phyloP scores from a whole-genome alignment of 805 yeast genomes.

The Cyberlindnera meyerae region DNA sequence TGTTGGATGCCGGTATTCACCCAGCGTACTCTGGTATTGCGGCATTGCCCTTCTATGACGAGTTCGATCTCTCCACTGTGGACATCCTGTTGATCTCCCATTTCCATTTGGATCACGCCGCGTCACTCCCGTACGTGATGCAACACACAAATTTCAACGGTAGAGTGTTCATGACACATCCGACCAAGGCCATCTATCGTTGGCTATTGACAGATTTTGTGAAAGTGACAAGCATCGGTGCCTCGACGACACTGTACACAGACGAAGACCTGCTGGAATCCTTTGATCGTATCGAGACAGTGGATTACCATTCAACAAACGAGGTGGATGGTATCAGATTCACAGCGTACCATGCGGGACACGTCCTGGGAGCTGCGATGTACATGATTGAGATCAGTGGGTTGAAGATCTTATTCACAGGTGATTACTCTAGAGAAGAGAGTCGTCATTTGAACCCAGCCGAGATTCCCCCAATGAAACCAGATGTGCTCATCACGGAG shows the following conservation, averaged over 20 bases:
- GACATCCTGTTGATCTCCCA: conserved; percentile 87
- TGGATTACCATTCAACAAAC: conserved; percentile 92
- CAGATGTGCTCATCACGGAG: conserved; percentile 89
- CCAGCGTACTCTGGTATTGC: conserved; percentile 91
- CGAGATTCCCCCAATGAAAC: conserved; percentile 82
- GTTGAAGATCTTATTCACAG: conserved; percentile 81
- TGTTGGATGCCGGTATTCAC: conserved; percentile 98
- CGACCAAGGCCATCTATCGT: conserved; percentile 95
- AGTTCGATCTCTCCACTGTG: conserved; percentile 81
- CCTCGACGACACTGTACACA: conserved; percentile 54
- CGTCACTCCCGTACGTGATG: conserved; percentile 96
- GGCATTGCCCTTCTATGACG: conserved; percentile 93
- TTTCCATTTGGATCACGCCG: conserved; percentile 97
- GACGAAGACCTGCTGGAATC: conserved; percentile 88
- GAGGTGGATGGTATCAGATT: conserved; percentile 92
- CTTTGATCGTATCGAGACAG: conserved; percentile 85
- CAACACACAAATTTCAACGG: conserved; percentile 94
- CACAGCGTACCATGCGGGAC: conserved; percentile 99
- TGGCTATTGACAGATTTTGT: conserved; percentile 95
- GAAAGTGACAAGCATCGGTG: conserved; percentile 66
- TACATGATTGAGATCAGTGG: conserved; percentile 94
- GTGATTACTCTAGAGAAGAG: conserved; percentile 94
- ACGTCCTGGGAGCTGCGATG: conserved; percentile 98
- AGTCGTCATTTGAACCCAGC: conserved; percentile 94
- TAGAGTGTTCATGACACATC: conserved; percentile 97